Percentiles rank a stretch among this genome's conserved stretches.
Conservation (phyloP, 1,139 yeast genomes). For the Yamadazyma siamensis region DNA sequence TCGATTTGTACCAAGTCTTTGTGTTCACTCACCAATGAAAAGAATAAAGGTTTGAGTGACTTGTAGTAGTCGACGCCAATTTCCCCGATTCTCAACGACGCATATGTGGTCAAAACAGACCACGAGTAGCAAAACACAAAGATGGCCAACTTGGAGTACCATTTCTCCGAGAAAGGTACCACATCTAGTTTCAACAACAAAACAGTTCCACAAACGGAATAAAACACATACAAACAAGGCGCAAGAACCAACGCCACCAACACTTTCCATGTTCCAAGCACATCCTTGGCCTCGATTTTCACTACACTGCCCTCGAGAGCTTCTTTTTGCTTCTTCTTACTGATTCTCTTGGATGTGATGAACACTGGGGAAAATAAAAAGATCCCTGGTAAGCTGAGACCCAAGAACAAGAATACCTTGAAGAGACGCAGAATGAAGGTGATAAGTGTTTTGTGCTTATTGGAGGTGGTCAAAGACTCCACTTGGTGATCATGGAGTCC, state of each 20-base stretch:
- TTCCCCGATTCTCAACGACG: slow-evolving; percentile 42
- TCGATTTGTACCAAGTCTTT: slow-evolving; percentile 36
- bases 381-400: slow-evolving; percentile 41
- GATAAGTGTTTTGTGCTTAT: slow-evolving; percentile 23
- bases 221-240: slow-evolving; percentile 40
- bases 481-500: slow-evolving; percentile 48
- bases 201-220: slow-evolving; percentile 36
- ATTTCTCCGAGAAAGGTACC: slow-evolving; percentile 12
- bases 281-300: slow-evolving; percentile 45
- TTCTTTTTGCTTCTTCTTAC: slow-evolving; percentile 34
- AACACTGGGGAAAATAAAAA: slow-evolving; percentile 46
- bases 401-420: slow-evolving; percentile 31
- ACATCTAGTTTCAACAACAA: slow-evolving; percentile 21
- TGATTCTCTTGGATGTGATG: slow-evolving; percentile 32
- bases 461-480: slow-evolving; percentile 27
- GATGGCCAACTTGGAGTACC: slow-evolving; percentile 12
- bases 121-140: slow-evolving; percentile 34
- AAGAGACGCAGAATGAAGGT: slow-evolving; percentile 27
- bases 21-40: slow-evolving; percentile 42
- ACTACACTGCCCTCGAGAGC: slow-evolving; percentile 44
- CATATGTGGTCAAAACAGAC: slow-evolving; percentile 41
- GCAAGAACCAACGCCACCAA: slow-evolving; percentile 44
- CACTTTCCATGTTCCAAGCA: slow-evolving; percentile 46
- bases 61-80: slow-evolving; percentile 40
- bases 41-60: slow-evolving; percentile 36